Evolutionary conservation across 2,329 filamentous ascomycete genomes (phyloP), one percentile per base, ranked within the genome.

Genomic region (Aplosporella prunicola): DNA sequence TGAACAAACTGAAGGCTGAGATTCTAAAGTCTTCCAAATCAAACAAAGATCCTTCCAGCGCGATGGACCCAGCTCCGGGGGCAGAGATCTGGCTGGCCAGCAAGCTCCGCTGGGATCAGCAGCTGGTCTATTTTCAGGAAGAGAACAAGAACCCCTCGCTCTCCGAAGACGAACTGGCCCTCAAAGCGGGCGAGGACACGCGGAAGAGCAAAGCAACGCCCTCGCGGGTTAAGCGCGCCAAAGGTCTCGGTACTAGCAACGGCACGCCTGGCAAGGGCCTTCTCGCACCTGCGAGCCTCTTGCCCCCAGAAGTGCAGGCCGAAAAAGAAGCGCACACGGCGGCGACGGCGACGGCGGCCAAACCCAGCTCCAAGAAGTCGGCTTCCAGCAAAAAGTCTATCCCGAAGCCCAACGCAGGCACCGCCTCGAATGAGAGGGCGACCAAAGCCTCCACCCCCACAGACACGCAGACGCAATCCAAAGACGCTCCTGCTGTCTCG

Each of bases 41-140:
- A n/a, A n/a, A n/a, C n/a, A n/a, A n/a, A n/a, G 34, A 26, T 13
- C 11, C 18, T 9, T n/a, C 35, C 8, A 22, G 27, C 14, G 32
- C 18, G 9, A 35, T 16, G 8, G 11, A n/a, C 3, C 24, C 14
- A 9, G 13, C 42, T 27, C 24, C 31, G 10, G 14, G 30, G 5
- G 20, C 35, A 9, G 46, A 45, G 20, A 35, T 40, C 4, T 40
- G 18, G 13, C 16, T 22, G 31, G 38, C 38, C 4, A 35, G 32
- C 26, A 35, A 17, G 20, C 26, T 71, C 5, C 55, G 52, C 9
- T 71, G 68, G 68, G 63, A 67, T 29, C 57, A 67, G 44, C 60
- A 57, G 18, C 49, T 71, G 8, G 61, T 57, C 5, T 64, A 66
- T 40, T 68, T 62, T 43, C 63, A 63, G 30, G 33, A 32, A 62